These are phyloP conservation scores for Termitomyces sp. DNA, from an alignment of 768 basidiomycete species.

Conservation along the genomic window DNA sequence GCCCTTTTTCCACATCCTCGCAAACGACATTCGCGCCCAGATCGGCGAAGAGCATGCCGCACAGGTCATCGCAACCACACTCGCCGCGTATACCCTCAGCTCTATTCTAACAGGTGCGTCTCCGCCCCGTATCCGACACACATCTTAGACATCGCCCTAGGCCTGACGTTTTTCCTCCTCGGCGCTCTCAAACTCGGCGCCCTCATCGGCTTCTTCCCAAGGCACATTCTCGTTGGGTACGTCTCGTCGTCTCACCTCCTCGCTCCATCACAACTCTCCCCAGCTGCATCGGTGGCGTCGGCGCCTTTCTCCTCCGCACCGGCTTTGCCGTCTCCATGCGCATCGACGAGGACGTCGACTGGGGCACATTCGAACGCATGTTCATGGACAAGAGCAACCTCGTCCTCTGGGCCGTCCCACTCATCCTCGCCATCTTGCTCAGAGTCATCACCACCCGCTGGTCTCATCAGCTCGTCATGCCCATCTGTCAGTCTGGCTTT, in stretches of 20 bases:
- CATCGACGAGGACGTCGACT: slow-evolving; percentile 68
- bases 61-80: slow-evolving; percentile 86
- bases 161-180: slow-evolving; percentile 79
- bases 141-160: slow-evolving; percentile 23
- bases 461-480: slow-evolving; percentile 90
- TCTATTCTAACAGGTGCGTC: slow-evolving; percentile 76
- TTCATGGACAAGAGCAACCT: slow-evolving; percentile 60
- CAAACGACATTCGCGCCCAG: slow-evolving; percentile 63
- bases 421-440: slow-evolving; percentile 69
- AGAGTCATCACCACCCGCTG: slow-evolving; percentile 74
- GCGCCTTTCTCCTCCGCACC: slow-evolving; percentile 85
- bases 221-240: slow-evolving; percentile 93
- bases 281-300: slow-evolving; percentile 92
- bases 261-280: neutral
- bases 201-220: slow-evolving; percentile 91
- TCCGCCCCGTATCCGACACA: neutral
- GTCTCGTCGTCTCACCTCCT: neutral
- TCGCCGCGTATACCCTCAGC: slow-evolving; percentile 83
- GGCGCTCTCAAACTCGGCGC: slow-evolving; percentile 79
- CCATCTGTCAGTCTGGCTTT: slow-evolving; percentile 53
- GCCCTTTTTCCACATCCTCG: slow-evolving; percentile 96
- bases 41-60: slow-evolving; percentile 65
- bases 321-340: slow-evolving; percentile 85
- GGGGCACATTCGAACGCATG: slow-evolving; percentile 62
- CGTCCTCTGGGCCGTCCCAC: slow-evolving; percentile 73